These are phyloP conservation scores for Lizonia empirigonia DNA, from an alignment of 2,329 filamentous ascomycete species.

Conservation along the genomic window DNA sequence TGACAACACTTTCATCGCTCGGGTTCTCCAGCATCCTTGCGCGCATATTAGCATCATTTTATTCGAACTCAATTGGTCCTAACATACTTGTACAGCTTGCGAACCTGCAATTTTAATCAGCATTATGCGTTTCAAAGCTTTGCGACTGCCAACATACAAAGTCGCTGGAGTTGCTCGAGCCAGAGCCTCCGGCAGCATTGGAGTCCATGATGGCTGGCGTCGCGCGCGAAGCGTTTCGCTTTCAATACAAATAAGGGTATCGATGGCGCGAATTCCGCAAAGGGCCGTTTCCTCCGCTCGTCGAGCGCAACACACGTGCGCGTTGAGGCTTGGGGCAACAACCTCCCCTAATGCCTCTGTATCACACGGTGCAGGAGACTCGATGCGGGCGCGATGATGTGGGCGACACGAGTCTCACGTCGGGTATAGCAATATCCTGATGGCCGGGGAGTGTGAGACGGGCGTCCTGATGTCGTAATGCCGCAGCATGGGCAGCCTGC, in stretches of 20 bases:
- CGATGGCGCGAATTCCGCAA: background rate
- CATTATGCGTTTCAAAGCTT: background rate
- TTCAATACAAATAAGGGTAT: background rate
- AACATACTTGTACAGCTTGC: constrained; percentile 94
- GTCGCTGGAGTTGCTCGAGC: constrained; percentile 86
- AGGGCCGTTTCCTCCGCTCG: background rate
- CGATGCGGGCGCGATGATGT: constrained; percentile 2
- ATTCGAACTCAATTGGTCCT: background rate
- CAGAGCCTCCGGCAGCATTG: constrained; percentile 41
- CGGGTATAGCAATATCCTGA: constrained; percentile 16
- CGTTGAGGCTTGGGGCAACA: constrained; percentile 16
- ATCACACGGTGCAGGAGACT: background rate
- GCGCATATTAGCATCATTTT: constrained; percentile 34
- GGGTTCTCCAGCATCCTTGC: constrained; percentile 94
- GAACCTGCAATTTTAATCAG: constrained; percentile 67
- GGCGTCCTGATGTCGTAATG: constrained; percentile 32
- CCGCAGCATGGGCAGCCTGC: constrained; percentile 27
- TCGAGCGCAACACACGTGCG: constrained; percentile 3
- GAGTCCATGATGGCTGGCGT: constrained; percentile 37
- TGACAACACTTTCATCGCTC: constrained; percentile 86
- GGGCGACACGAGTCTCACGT: constrained; percentile 26
- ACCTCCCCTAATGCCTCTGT: constrained; percentile 16
- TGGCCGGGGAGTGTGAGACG: constrained; percentile 22
- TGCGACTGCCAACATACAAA: constrained; percentile 70
- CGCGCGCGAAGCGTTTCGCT: constrained; percentile 2